phyloP scores from a whole-genome alignment of 169 alveolate genomes.

The Cryptosporidium parvum region DNA sequence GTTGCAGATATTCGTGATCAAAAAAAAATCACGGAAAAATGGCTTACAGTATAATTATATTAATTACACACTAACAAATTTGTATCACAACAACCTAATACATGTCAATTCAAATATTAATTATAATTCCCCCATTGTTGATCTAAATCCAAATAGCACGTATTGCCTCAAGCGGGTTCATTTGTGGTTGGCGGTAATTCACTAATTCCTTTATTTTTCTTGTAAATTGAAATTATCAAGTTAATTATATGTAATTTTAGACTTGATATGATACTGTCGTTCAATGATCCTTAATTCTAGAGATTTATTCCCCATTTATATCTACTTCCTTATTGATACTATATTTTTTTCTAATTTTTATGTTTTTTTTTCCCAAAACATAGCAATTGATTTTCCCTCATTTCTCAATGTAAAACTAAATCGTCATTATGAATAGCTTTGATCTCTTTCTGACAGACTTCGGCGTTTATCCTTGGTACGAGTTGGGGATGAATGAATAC shows the following conservation, averaged over 20 bases:
- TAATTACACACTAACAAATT: slow-evolving; percentile 2
- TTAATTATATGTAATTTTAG: neutral
- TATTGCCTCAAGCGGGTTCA: slow-evolving; percentile 57
- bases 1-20: neutral
- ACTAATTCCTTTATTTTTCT: neutral
- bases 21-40: neutral
- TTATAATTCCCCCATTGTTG: slow-evolving; percentile 11
- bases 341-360: no score
- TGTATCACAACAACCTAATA: neutral
- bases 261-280: neutral
- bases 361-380: neutral
- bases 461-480: slow-evolving; percentile 65
- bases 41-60: neutral
- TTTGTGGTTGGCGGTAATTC: neutral
- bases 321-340: neutral
- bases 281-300: neutral
- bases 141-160: slow-evolving; percentile 53
- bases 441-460: slow-evolving; percentile 30
- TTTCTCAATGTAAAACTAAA: neutral
- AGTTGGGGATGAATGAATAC: slow-evolving; percentile 37
- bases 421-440: neutral
- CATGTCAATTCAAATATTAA: slow-evolving; percentile 17
- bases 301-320: neutral
- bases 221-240: neutral
- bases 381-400: neutral